These are phyloP conservation scores for Ophiostoma australiae DNA, from an alignment of 2,329 filamentous ascomycete genomes.

Conservation along the genomic window DNA sequence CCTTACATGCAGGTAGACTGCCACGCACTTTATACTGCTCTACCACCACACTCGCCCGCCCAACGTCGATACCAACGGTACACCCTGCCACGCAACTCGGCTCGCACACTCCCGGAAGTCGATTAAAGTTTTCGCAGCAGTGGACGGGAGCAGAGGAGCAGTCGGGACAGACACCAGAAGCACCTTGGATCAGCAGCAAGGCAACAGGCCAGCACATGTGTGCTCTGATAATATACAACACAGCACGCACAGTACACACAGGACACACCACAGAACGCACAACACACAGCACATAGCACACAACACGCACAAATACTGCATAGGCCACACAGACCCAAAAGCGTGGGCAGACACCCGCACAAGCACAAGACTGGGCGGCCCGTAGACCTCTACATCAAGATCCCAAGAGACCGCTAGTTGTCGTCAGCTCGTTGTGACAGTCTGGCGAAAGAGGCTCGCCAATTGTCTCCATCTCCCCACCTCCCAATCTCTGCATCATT, in stretches of 20 bases:
- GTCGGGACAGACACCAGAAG: neutral
- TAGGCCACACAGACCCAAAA: constrained; percentile 10
- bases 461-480: neutral
- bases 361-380: neutral
- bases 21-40: neutral
- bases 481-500: neutral
- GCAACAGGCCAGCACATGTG: neutral
- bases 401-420: neutral
- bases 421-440: neutral
- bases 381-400: neutral
- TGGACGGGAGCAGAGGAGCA: neutral
- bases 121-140: neutral
- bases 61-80: neutral
- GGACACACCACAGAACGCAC: neutral
- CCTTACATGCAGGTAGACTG: neutral
- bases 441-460: neutral
- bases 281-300: neutral
- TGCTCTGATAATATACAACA: neutral
- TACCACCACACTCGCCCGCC: no score
- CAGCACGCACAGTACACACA: neutral
- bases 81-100: neutral
- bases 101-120: neutral
- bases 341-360: constrained; percentile 8
- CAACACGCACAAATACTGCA: constrained; percentile 3
- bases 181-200: neutral